These are phyloP conservation scores for Zhuliangozyma parablackwelliae DNA, from an alignment of 1,139 yeast species.

Conservation along the genomic window DNA sequence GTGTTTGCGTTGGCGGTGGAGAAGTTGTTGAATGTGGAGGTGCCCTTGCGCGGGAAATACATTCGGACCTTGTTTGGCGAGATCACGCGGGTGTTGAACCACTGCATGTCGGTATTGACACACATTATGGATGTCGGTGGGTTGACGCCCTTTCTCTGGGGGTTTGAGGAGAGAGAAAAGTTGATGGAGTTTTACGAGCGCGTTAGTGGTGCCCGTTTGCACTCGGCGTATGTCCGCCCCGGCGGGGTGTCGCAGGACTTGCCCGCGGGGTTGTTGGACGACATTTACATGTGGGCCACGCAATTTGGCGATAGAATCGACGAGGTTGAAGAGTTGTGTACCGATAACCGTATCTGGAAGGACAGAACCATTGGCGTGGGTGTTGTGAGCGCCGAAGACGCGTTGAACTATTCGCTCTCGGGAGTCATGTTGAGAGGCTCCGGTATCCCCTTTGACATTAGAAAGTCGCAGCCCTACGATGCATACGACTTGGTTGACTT, in stretches of 20 bases:
- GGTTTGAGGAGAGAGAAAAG: constrained; percentile 90
- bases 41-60: constrained; percentile 80
- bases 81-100: constrained; percentile 79
- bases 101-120: constrained; percentile 80
- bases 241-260: constrained; percentile 91
- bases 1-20: constrained; percentile 83
- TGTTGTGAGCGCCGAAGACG: constrained; percentile 79
- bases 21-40: constrained; percentile 78
- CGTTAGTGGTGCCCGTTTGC: constrained; percentile 87
- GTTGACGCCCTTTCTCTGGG: constrained; percentile 90
- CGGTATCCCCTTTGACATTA: constrained; percentile 81
- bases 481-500: constrained; percentile 85
- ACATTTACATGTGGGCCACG: constrained; percentile 94
- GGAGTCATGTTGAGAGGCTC: constrained; percentile 93
- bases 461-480: constrained; percentile 87
- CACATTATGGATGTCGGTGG: constrained; percentile 97
- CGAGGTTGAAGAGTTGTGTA: constrained; percentile 83
- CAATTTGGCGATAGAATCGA: constrained; percentile 92
- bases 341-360: constrained; percentile 92
- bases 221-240: constrained; percentile 84
- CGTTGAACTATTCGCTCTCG: constrained; percentile 72
- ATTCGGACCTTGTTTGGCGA: constrained; percentile 85
- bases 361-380: constrained; percentile 83
- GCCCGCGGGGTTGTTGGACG: constrained; percentile 83
- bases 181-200: constrained; percentile 92